A percentile compares a stretch with the other conserved stretches of the same genome.
Evolutionary conservation across 805 yeast species (phyloP).

Genomic region (Lipomyces spencermartinsiae): DNA sequence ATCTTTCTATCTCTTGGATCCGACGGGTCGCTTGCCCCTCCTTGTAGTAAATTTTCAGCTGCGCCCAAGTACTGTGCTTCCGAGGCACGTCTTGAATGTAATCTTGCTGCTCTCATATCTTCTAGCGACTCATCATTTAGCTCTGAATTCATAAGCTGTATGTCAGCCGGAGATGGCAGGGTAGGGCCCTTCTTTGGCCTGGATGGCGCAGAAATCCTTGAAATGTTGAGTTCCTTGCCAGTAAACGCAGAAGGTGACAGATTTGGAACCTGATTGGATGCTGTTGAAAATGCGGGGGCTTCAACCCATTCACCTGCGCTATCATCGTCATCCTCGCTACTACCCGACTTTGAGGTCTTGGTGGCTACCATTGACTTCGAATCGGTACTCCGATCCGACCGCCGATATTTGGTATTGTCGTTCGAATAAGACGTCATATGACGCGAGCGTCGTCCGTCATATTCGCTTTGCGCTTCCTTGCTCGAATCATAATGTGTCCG

Average conservation of each 20-base stretch:
- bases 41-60: conserved; percentile 26
- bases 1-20: conserved; percentile 18
- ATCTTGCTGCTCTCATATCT: conserved; percentile 18
- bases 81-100: not conserved
- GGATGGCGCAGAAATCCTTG: conserved; percentile 17
- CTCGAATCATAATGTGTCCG: not conserved
- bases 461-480: not conserved
- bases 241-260: conserved; percentile 9
- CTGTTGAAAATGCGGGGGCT: not conserved
- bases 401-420: not conserved
- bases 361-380: not conserved
- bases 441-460: not conserved
- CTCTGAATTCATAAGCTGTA: conserved; percentile 20
- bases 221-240: conserved; percentile 27
- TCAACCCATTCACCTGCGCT: conserved; percentile 20
- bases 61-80: conserved; percentile 16
- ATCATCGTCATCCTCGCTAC: conserved; percentile 8
- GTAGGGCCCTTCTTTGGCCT: conserved; percentile 23
- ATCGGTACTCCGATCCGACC: not conserved
- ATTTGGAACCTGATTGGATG: not conserved
- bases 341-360: not conserved
- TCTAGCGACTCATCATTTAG: conserved; percentile 17
- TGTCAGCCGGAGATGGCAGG: conserved; percentile 25
- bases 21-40: conserved; percentile 18
- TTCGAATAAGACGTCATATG: not conserved